Percentiles rank a stretch among this genome's conserved stretches.
phyloP scores from a whole-genome alignment of 2,329 filamentous ascomycete species.

The Cladobotryum protrusum region DNA sequence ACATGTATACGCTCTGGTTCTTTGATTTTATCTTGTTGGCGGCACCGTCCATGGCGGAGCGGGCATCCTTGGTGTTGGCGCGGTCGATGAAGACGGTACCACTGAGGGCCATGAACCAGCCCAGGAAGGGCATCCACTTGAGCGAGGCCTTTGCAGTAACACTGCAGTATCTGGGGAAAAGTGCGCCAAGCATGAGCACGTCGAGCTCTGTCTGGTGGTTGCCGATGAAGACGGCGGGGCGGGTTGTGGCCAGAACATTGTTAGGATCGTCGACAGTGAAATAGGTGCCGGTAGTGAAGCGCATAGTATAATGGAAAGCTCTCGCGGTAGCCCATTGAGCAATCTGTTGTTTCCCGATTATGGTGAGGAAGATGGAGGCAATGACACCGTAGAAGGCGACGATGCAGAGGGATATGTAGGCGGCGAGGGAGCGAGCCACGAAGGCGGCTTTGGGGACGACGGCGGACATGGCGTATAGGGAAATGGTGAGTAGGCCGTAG shows the following conservation, averaged over 20 bases:
- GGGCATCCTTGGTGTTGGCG: constrained; percentile 72
- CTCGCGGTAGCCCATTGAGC: constrained; percentile 81
- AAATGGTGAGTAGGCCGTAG: constrained; percentile 45
- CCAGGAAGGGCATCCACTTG: constrained; percentile 73
- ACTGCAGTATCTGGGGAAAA: constrained; percentile 88
- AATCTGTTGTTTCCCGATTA: constrained; percentile 65
- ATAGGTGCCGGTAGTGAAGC: constrained; percentile 64
- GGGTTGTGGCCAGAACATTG: constrained; percentile 53
- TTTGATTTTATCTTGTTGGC: constrained; percentile 69
- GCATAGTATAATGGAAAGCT: constrained; percentile 75
- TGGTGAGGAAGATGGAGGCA: constrained; percentile 63
- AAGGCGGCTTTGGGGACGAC: constrained; percentile 57
- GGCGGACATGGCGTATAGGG: constrained; percentile 58
- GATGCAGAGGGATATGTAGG: constrained; percentile 56
- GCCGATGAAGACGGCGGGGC: constrained; percentile 84
- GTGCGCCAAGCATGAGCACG: constrained; percentile 78
- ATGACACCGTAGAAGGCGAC: constrained; percentile 68
- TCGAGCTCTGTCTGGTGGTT: constrained; percentile 98
- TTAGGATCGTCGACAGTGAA: constrained; percentile 68
- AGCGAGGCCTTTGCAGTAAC: constrained; percentile 88
- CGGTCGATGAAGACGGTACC: constrained; percentile 95
- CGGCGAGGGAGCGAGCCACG: constrained; percentile 60
- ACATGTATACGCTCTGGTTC: constrained; percentile 75
- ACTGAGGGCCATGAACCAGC: constrained; percentile 88
- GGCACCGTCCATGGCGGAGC: constrained; percentile 79